Percentiles rank a stretch among this genome's conserved stretches.
Evolutionary conservation across 1,284 basidiomycete species (phyloP).

Genomic region (Kalmanozyma brasiliensis): DNA sequence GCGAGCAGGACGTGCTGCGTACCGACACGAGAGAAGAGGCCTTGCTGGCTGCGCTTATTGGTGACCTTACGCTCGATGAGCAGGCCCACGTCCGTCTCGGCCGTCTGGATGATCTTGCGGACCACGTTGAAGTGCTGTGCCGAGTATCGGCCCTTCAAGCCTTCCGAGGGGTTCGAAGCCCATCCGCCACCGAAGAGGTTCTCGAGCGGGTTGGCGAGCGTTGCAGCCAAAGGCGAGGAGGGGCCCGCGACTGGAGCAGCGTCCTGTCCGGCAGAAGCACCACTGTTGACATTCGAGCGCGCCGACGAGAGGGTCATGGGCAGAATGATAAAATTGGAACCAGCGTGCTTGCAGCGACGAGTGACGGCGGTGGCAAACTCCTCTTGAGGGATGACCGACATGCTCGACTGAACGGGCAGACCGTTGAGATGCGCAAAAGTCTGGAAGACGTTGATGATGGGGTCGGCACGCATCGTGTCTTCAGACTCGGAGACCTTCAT

Average conservation of each 20-base stretch:
- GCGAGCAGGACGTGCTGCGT: conserved; percentile 77
- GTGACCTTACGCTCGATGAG: conserved; percentile 78
- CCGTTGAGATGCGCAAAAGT: conserved; percentile 82
- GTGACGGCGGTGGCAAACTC: conserved; percentile 79
- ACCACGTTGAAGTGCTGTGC: conserved; percentile 74
- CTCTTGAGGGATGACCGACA: conserved; percentile 77
- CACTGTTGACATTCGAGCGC: conserved; percentile 1
- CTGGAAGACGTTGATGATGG: conserved; percentile 81
- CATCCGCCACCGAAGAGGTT: conserved; percentile 53
- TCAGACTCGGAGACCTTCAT: conserved; percentile 81
- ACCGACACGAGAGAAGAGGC: conserved; percentile 43
- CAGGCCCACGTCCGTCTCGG: conserved; percentile 74
- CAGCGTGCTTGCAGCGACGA: conserved; percentile 74
- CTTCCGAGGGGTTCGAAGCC: conserved; percentile 14
- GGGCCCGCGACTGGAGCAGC: conserved; percentile 17
- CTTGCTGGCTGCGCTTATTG: background rate
- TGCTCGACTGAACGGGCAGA: conserved; percentile 74
- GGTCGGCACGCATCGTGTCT: conserved; percentile 77
- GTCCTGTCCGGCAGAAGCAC: conserved; percentile 1
- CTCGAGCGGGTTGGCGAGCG: conserved; percentile 55
- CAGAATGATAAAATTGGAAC: conserved; percentile 80
- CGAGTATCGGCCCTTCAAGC: conserved; percentile 60
- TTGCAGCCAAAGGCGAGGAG: conserved; percentile 36
- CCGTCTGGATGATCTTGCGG: conserved; percentile 78
- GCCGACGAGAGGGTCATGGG: conserved; percentile 75